phyloP scores from a whole-genome alignment of 768 basidiomycete species.

The Dictyophora rubrovolvata region DNA sequence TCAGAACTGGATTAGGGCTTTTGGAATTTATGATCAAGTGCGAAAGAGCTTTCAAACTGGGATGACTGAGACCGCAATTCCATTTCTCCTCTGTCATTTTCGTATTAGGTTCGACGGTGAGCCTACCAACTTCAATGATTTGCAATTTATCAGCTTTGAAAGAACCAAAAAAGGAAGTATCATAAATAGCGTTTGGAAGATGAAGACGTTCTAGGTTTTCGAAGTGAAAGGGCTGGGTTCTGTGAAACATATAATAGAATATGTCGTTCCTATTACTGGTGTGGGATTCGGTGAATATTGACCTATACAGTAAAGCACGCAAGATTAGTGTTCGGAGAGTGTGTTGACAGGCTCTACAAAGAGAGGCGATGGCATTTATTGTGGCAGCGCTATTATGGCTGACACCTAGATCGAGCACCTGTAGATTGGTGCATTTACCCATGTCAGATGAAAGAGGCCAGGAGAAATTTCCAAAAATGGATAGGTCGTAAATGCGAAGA shows the following conservation, averaged over 20 bases:
- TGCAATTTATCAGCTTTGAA: conserved; percentile 10
- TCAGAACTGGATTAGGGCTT: not conserved
- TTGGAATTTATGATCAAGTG: conserved; percentile 1
- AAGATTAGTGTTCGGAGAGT: conserved; percentile 11
- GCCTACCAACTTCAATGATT: conserved; percentile 5
- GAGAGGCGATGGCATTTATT: conserved; percentile 10
- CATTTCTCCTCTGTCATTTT: conserved; percentile 3
- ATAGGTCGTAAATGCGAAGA: conserved; percentile 9
- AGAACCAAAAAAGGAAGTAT: conserved; percentile 4
- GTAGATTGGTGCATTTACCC: conserved; percentile 12
- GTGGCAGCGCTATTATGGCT: not conserved
- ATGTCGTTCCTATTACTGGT: not conserved
- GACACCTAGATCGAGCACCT: conserved; percentile 11
- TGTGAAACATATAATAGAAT: not conserved
- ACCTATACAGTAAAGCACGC: not conserved
- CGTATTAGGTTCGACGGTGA: not conserved
- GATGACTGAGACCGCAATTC: not conserved
- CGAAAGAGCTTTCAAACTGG: not conserved
- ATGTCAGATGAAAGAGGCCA: conserved; percentile 14
- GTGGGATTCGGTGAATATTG: not conserved
- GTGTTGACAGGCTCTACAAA: conserved; percentile 11
- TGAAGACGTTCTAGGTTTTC: conserved; percentile 4
- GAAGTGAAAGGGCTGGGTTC: conserved; percentile 5
- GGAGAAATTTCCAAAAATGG: not conserved
- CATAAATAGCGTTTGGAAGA: conserved; percentile 4